Conservation (phyloP, 805 yeast genomes). For the Jamesozyma rosinii region DNA sequence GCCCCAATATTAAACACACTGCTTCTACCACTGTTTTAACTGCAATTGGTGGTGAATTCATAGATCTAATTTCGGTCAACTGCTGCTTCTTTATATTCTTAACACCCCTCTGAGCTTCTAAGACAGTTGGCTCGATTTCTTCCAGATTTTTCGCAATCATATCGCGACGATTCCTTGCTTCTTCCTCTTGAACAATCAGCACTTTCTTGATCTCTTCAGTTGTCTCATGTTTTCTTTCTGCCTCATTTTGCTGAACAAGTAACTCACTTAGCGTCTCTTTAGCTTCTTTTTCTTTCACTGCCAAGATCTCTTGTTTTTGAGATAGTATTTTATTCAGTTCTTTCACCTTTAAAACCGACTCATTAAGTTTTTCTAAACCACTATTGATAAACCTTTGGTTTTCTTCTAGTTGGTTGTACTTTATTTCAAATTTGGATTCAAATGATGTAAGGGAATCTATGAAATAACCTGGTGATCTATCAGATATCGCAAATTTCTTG, state of each 20-base stretch:
- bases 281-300: conserved; percentile 58
- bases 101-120: conserved; percentile 83
- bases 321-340: conserved; percentile 47
- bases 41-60: conserved; percentile 84
- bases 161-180: conserved; percentile 44
- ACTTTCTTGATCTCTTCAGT: conserved; percentile 67
- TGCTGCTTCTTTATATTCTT: conserved; percentile 88
- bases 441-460: conserved; percentile 43
- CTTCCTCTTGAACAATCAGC: conserved; percentile 55
- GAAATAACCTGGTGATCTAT: conserved; percentile 45
- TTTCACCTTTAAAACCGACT: conserved; percentile 65
- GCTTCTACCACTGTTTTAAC: conserved; percentile 81
- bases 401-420: conserved; percentile 45
- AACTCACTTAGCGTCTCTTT: conserved; percentile 60
- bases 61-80: conserved; percentile 76
- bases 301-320: conserved; percentile 41
- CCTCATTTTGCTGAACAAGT: conserved; percentile 80
- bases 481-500: conserved; percentile 1
- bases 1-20: conserved; percentile 76
- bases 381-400: conserved; percentile 60
- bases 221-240: conserved; percentile 83
- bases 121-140: conserved; percentile 72
- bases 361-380: conserved; percentile 69
- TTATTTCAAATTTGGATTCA: conserved; percentile 32
- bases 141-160: conserved; percentile 57